A percentile compares a stretch with the other conserved stretches of the same genome.
Conservation (phyloP, 352 stramenopile species). For the Paralagenidium karlingii region DNA sequence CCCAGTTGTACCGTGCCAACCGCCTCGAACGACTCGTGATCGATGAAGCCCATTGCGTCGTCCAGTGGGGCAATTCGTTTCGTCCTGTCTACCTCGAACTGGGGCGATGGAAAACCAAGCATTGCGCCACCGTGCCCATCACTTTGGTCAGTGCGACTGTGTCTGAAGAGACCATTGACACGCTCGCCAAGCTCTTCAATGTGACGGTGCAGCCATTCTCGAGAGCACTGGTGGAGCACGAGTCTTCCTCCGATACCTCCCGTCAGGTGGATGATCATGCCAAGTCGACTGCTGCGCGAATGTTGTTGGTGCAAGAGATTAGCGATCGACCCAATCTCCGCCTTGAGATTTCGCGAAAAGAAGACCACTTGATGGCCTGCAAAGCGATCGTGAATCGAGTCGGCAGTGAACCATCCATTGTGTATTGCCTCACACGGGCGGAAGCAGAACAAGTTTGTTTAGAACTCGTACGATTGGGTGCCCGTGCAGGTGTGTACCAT, state of each 20-base stretch:
- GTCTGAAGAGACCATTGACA: slow-evolving; percentile 41
- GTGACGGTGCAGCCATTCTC: not conserved
- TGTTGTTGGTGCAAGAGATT: slow-evolving; percentile 55
- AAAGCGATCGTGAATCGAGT: slow-evolving; percentile 17
- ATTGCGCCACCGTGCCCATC: slow-evolving; percentile 34
- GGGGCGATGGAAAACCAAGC: slow-evolving; percentile 29
- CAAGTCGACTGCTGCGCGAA: slow-evolving; percentile 5
- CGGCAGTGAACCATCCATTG: slow-evolving; percentile 23
- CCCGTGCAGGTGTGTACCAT: slow-evolving; percentile 54
- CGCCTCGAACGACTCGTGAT: slow-evolving; percentile 44
- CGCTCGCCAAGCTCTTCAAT: slow-evolving; percentile 35
- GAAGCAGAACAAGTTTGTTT: slow-evolving; percentile 51
- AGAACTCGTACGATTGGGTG: slow-evolving; percentile 31
- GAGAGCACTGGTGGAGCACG: not conserved
- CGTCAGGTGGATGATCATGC: not conserved
- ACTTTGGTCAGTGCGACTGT: slow-evolving; percentile 65
- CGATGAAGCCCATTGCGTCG: slow-evolving; percentile 67
- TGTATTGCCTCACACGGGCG: slow-evolving; percentile 65
- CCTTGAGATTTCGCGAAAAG: slow-evolving; percentile 47
- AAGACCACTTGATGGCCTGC: slow-evolving; percentile 2
- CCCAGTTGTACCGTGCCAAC: slow-evolving; percentile 5
- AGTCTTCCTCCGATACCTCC: not conserved
- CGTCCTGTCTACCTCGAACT: slow-evolving; percentile 57
- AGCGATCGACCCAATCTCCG: slow-evolving; percentile 46
- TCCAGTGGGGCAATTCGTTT: slow-evolving; percentile 74